Conservation (phyloP, 1,139 yeast genomes). For the Sugiyamaella novakii region DNA sequence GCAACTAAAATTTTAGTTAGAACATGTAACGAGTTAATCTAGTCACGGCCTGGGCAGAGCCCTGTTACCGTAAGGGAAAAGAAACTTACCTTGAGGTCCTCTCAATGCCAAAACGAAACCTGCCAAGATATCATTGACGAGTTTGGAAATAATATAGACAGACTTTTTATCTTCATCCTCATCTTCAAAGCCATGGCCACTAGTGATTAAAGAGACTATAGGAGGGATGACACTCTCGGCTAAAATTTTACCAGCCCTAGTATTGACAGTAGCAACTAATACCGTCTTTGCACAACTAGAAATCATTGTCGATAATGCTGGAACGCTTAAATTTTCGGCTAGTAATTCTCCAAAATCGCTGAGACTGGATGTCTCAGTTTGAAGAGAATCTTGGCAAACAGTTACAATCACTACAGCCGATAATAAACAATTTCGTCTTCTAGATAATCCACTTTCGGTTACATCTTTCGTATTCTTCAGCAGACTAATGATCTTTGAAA, state of each 20-base stretch:
- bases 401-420: constrained; percentile 64
- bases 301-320: constrained; percentile 49
- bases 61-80: neutral
- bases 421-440: constrained; percentile 51
- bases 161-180: constrained; percentile 23
- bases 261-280: constrained; percentile 47
- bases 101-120: constrained; percentile 49
- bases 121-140: constrained; percentile 58
- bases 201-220: constrained; percentile 38
- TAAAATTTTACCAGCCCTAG: constrained; percentile 36
- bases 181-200: constrained; percentile 28
- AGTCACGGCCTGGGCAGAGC: neutral
- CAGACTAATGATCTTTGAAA: constrained; percentile 31
- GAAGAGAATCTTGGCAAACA: constrained; percentile 50
- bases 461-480: constrained; percentile 23
- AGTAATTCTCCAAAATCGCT: constrained; percentile 46
- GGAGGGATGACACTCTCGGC: constrained; percentile 47
- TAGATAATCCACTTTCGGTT: constrained; percentile 17
- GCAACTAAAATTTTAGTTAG: constrained; percentile 16
- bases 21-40: neutral
- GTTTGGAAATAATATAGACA: constrained; percentile 36
- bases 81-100: constrained; percentile 33
- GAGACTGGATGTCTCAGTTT: constrained; percentile 45
- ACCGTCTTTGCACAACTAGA: constrained; percentile 62
- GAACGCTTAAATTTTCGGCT: constrained; percentile 41